phyloP scores from a whole-genome alignment of 306 rosid genomes.

The Carpinus viminea region DNA sequence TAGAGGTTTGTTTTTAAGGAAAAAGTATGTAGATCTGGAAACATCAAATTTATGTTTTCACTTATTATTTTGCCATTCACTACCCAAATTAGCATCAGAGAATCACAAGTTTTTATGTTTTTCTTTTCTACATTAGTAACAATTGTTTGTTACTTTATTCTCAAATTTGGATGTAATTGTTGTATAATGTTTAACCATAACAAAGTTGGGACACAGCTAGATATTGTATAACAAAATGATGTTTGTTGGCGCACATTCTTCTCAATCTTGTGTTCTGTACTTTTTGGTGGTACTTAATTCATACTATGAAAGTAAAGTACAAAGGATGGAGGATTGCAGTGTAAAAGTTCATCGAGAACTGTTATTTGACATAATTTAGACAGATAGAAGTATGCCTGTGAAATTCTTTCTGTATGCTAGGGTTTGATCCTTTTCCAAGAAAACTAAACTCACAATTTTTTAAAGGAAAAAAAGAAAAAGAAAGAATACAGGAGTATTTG shows the following conservation, averaged over 20 bases:
- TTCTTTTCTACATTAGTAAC: too few relatives aligned
- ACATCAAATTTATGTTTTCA: background rate
- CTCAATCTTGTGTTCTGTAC: background rate
- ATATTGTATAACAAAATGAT: background rate
- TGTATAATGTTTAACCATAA: too few relatives aligned
- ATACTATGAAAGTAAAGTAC: background rate
- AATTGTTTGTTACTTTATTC: too few relatives aligned
- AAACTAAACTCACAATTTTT: background rate
- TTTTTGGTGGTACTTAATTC: background rate
- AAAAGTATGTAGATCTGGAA: background rate
- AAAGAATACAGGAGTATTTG: background rate
- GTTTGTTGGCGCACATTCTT: background rate
- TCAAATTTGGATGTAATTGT: too few relatives aligned
- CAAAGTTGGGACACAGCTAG: background rate
- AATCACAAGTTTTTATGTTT: background rate
- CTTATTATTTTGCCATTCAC: background rate
- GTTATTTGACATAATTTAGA: background rate
- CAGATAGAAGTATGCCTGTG: background rate
- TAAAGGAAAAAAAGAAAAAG: background rate
- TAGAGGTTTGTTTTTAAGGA: background rate
- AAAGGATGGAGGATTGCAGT: background rate
- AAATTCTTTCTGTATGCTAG: background rate
- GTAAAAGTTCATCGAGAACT: background rate
- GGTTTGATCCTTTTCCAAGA: background rate
- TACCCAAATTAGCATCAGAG: background rate